Conservation (phyloP, 257 asterid species). For the Nicotiana tabacum region DNA sequence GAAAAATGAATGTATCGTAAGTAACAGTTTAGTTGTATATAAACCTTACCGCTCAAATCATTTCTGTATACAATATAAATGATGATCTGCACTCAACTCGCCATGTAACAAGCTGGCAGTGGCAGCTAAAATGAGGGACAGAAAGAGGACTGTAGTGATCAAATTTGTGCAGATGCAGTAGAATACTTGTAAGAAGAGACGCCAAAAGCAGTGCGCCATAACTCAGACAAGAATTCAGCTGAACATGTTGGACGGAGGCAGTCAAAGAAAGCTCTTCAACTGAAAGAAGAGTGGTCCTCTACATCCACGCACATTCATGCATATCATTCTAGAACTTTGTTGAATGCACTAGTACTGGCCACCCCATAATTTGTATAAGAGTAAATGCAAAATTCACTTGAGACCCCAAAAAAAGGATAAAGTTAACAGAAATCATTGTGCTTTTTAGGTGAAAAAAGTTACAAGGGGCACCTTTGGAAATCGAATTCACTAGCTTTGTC, state of each 20-base stretch:
- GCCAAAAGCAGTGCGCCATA: not conserved
- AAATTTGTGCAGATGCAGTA: not conserved
- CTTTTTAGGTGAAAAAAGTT: not conserved
- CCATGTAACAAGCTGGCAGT: not conserved
- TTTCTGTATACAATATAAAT: not conserved
- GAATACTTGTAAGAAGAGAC: not conserved
- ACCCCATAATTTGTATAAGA: not conserved
- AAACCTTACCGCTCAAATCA: not conserved
- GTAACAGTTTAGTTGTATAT: not conserved
- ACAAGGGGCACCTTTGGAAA: not conserved
- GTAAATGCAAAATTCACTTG: not conserved
- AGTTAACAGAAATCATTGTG: not conserved
- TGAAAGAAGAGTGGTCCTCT: not conserved
- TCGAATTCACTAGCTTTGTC: not conserved
- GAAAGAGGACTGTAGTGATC: not conserved
- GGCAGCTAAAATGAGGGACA: not conserved
- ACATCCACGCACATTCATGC: not conserved
- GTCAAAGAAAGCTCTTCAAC: not conserved
- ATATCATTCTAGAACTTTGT: not conserved
- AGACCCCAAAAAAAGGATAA: not conserved
- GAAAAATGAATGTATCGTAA: too few species aligned
- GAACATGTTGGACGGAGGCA: not conserved
- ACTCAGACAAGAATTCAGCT: not conserved
- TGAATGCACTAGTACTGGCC: not conserved
- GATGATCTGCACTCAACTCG: not conserved